Conservation (phyloP, 106 monocot species). For the Dendrobium officinale region DNA sequence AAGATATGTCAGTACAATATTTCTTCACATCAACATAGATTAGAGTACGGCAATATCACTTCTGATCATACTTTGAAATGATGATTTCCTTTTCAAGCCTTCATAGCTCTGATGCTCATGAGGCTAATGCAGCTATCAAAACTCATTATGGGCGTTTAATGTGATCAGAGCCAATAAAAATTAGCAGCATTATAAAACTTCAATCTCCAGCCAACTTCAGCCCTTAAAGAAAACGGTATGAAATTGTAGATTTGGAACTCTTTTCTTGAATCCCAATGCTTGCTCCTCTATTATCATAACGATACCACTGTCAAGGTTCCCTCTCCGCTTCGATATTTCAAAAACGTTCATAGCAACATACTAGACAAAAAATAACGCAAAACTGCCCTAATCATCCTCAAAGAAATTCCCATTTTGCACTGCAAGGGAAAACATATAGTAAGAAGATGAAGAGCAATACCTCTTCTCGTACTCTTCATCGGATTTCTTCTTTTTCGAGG, state of each 20-base stretch:
- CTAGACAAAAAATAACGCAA: background rate
- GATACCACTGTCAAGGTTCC: background rate
- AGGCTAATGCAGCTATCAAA: background rate
- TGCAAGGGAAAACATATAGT: background rate
- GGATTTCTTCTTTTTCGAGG: conserved; percentile 10
- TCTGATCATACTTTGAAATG: background rate
- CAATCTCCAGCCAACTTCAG: background rate
- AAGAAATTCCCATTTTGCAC: background rate
- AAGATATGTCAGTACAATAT: background rate
- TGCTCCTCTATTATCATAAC: background rate
- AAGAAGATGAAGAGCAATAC: background rate
- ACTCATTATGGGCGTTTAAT: background rate
- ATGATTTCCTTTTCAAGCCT: background rate
- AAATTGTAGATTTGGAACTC: background rate
- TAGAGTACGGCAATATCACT: background rate
- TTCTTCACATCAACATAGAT: background rate
- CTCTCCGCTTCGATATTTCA: background rate
- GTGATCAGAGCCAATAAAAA: background rate
- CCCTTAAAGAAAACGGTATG: background rate
- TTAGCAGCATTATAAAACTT: background rate
- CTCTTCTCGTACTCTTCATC: conserved; percentile 8
- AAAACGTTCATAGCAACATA: background rate
- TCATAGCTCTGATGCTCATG: background rate
- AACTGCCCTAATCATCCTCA: background rate
- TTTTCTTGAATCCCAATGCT: background rate